Base-by-base conservation (phyloP, 192 early-diverging fungal genomes). In the Dispira simplex region DNA sequence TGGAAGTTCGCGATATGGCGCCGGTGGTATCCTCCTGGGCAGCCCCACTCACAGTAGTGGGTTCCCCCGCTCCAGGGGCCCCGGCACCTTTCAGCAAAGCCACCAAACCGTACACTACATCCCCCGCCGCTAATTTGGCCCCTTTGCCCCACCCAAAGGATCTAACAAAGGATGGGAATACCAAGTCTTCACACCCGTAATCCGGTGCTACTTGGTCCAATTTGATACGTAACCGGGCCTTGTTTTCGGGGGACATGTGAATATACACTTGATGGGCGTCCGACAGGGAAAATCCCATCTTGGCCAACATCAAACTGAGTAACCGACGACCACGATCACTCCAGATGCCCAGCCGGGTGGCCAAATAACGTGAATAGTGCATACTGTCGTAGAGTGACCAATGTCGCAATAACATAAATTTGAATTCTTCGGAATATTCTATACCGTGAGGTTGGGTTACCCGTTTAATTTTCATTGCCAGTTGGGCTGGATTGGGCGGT, bases 361-460 rank as follows among this genome's bases (percentile, higher is more conserved):
- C 89, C 9, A 98, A 90, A 64, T 91, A 95, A 11, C 81, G 79
- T 49, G 90, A 93, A 70, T 86, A 86, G 60, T 82, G 87, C 90
- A 98, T 85, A 55, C 86, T 83, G 45, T 87, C 89, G 64, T 86
- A 84, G 4, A 98, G 74, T 48, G 82, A 92, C 95, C 95, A 98
- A 66, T 98, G 95, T 45, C 92, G 76, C 23, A 91, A 80, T 67
- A 98, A 75, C 77, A 89, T 79, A 45, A 98, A 83, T 46, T 83
- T 74, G 45, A 92, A 88, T 71, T 98, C 95, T n/a, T 86, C 81
- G 2, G 69, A 70, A 58, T 78, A 72, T 55, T 14, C 10, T 11
- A 75, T 70, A 8, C 45, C 67, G 44, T 55, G 3, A 27, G 66
- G 62, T 66, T 70, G n/a, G 46, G 65, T 9, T 68, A 44, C 25